Base-by-base conservation (phyloP, 495 filamentous ascomycete genomes). In the Aspergillus indologenus region DNA sequence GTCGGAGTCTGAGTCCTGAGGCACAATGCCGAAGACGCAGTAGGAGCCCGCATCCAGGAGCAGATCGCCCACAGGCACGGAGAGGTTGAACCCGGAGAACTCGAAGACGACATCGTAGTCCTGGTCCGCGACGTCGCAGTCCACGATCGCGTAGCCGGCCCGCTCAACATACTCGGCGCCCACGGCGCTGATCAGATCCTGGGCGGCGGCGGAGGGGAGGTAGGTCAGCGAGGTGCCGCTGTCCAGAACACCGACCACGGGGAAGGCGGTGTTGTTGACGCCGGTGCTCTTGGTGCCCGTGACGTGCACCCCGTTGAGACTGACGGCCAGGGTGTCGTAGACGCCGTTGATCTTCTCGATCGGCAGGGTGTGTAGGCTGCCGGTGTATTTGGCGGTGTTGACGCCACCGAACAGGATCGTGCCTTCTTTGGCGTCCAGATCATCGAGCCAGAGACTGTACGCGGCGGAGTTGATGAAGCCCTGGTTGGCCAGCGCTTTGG, bases 371-470 rank as follows among this genome's bases (percentile, higher is more conserved):
- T 83, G 70, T 5, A 98, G 84, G 2, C 75, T 62, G 22, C 90
- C 91, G 6, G 72, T 73, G 71, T 86, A 98, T 65, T 92, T 90
- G 31, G 79, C 87, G 1, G 86, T 87, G 72, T 98, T 89, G 53
- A 98, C 85, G 49, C 94, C 94, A 23, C 94, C 94, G 64, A 98
- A 98, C 14, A 98, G 77, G 54, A 98, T 90, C 51, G 83, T 86
- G 31, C 94, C 94, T 7, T 83, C 88, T 60, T 79, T 85, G 48
- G 89, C 79, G 56, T 89, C 81, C 15, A 79, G 61, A 48, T 82
- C 79, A 61, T 83, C 77, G 6, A 83, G 61, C 78, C 78, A 83
- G 34, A 83, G 59, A 58, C 87, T 91, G 71, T 93, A 98, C 17
- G 92, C 91, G 60, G 86, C 89, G 18, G 90, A 87, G 50, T 86